Conservation (phyloP, 352 stramenopile species). For the Pythium periplocum region DNA sequence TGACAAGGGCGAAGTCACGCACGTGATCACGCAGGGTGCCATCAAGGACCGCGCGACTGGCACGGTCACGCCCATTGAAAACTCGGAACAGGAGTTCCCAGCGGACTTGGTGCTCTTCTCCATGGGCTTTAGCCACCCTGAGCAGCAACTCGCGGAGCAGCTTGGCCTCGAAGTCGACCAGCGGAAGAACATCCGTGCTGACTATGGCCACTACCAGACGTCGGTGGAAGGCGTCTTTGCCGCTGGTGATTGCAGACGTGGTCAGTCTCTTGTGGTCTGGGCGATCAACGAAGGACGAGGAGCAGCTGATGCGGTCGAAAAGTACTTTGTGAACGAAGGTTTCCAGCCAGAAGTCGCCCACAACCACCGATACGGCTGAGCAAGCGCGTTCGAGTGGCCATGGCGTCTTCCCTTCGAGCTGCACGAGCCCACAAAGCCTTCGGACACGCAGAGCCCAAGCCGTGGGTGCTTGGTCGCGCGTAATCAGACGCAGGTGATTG, state of each 20-base stretch:
- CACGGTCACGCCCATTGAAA: constrained; percentile 52
- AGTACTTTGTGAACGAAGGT: constrained; percentile 76
- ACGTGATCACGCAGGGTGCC: constrained; percentile 62
- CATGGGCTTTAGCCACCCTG: constrained; percentile 97
- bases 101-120: constrained; percentile 94
- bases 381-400: not conserved
- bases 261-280: constrained; percentile 98
- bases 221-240: constrained; percentile 96
- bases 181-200: constrained; percentile 91
- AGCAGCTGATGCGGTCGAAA: constrained; percentile 84
- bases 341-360: constrained; percentile 76
- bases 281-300: constrained; percentile 97
- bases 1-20: constrained; percentile 59
- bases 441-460: too few species aligned
- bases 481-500: too few species aligned
- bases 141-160: constrained; percentile 87
- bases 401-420: too few species aligned
- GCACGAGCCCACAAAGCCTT: too few species aligned
- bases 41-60: constrained; percentile 71
- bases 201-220: constrained; percentile 93
- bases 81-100: constrained; percentile 91
- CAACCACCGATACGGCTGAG: constrained; percentile 71
- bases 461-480: too few species aligned
- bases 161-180: constrained; percentile 91
- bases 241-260: constrained; percentile 95